Evolutionary conservation across 163 green algal genomes (phyloP).

Genomic region (Scenedesmus sp.): DNA sequence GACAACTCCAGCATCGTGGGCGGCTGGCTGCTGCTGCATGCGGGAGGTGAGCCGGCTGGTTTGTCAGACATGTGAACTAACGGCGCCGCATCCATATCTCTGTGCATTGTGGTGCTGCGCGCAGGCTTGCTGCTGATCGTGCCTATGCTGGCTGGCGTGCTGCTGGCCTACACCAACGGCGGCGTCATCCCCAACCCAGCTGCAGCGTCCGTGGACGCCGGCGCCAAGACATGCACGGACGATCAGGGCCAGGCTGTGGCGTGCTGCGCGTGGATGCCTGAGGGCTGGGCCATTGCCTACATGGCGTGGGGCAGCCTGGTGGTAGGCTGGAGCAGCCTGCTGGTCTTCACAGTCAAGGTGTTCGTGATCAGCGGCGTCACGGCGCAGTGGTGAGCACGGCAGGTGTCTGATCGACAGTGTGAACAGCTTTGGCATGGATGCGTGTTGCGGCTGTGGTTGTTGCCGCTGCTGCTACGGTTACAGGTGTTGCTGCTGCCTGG

Average conservation of each 20-base stretch:
- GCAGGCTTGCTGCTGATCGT: conserved; percentile 35
- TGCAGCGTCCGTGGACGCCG: not conserved
- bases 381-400: conserved; percentile 44
- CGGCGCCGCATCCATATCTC: not conserved
- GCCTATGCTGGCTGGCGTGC: not conserved
- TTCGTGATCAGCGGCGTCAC: conserved; percentile 45
- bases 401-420: not conserved
- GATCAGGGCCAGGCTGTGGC: conserved; percentile 23
- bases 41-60: not conserved
- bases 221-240: conserved; percentile 9
- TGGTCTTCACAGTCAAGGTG: conserved; percentile 51
- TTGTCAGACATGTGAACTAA: too few species aligned
- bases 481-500: not conserved
- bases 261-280: conserved; percentile 47
- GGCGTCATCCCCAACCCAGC: conserved; percentile 37
- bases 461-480: not conserved
- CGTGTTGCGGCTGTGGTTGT: not conserved
- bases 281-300: conserved; percentile 32
- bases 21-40: conserved; percentile 18
- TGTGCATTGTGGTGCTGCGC: not conserved
- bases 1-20: conserved; percentile 29
- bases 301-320: conserved; percentile 25
- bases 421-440: not conserved
- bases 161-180: conserved; percentile 51
- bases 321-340: conserved; percentile 42